Conservation (phyloP, 2,329 filamentous ascomycete genomes). For the Sporothrix brasiliensis region DNA sequence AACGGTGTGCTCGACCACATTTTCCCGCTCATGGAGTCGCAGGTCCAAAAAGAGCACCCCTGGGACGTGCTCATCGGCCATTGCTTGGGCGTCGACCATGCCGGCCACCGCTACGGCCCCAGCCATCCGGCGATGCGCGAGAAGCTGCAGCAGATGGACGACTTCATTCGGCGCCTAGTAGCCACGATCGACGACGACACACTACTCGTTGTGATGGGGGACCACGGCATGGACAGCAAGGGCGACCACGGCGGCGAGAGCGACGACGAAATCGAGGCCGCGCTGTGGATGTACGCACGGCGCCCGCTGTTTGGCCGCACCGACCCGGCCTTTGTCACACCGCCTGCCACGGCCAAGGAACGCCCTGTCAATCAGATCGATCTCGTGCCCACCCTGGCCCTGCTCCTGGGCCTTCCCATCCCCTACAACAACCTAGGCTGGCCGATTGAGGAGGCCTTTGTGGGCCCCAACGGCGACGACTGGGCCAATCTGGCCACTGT, state of each 20-base stretch:
- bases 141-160: constrained; percentile 91
- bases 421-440: constrained; percentile 94
- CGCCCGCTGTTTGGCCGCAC: constrained; percentile 80
- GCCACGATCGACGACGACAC: constrained; percentile 78
- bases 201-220: constrained; percentile 93
- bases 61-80: constrained; percentile 98
- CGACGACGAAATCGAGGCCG: constrained; percentile 91
- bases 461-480: constrained; percentile 67
- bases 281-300: constrained; percentile 98
- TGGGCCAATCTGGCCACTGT: constrained; percentile 78
- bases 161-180: constrained; percentile 72
- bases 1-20: constrained; percentile 92
- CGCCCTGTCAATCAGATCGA: constrained; percentile 85
- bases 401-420: constrained; percentile 87
- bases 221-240: constrained; percentile 97
- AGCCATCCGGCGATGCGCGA: constrained; percentile 88
- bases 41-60: constrained; percentile 51
- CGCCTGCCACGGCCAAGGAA: constrained; percentile 73
- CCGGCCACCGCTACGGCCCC: constrained; percentile 92
- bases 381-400: constrained; percentile 84
- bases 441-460: constrained; percentile 93
- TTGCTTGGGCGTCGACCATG: constrained; percentile 93
- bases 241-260: constrained; percentile 98
- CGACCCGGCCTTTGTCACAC: constrained; percentile 58
- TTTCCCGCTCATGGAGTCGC: constrained; percentile 73